Evolutionary conservation across 164 flowering plant genomes (phyloP), one percentile per base, ranked within the genome.

Genomic region (Vitis rotundifolia): DNA sequence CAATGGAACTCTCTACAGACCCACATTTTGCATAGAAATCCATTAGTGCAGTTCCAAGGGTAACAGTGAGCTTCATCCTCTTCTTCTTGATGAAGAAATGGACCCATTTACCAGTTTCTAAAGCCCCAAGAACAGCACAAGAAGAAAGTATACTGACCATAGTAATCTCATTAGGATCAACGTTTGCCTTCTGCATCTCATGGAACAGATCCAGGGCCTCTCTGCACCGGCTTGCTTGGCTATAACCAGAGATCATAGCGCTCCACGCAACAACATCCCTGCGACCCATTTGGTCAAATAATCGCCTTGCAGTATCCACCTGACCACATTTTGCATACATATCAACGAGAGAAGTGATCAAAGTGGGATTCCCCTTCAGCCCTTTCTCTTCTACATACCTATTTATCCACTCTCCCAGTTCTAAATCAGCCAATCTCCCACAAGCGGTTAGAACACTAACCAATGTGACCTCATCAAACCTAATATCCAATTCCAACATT

Each of bases 291-390:
- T 74, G 73, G 60, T 88, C 77, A 57, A 86, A 88, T 71, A 83
- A 68, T 15, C 59, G 61, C 63, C 79, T 63, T 0, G 89, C 88
- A 11, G 61, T 70, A 14, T 81, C 85, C 19, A 81, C 60, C 49
- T 31, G 54, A 53, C 86, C 87, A 56, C 87, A 88, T 69, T 86
- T 86, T 12, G 83, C 84, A 59, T 83, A 85, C 88, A 85, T 83
- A 68, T 86, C 86, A 12, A 88, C 61, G 15, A 84, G 76, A 31
- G 87, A 69, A 59, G 92, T 86, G 9, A 79, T 58, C 76, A 84
- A 73, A 64, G 67, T 68, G 9, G 19, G 19, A 62, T 77, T 80
- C 10, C 60, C 59, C 59, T 65, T 66, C 8, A 83, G 63, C 16
- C 83, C 85, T 58, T 82, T 80, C 11, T 29, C 80, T 44, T 77